These are phyloP conservation scores for Serendipita sp. DNA, from an alignment of 768 basidiomycete species.

Conservation along the genomic window DNA sequence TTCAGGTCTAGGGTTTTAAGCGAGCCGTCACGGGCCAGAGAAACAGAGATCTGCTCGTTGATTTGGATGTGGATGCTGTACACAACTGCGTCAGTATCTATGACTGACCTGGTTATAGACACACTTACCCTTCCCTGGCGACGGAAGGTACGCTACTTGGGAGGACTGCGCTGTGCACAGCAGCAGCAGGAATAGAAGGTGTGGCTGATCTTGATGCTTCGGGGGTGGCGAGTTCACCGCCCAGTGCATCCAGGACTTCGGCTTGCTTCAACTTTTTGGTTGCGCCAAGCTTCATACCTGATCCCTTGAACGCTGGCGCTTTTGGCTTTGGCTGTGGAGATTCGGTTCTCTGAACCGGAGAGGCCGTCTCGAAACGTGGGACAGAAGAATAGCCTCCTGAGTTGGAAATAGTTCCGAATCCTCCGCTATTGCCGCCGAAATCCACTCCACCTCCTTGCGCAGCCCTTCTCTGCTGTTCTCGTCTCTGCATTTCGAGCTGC, in stretches of 20 bases:
- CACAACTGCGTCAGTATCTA: neutral
- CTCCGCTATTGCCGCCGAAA: constrained; percentile 19
- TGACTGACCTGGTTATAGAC: neutral
- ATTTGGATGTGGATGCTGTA: constrained; percentile 70
- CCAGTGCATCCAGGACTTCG: constrained; percentile 75
- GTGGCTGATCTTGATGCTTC: constrained; percentile 37
- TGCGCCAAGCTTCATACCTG: constrained; percentile 85
- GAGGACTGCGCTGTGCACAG: constrained; percentile 25
- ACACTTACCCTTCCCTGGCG: constrained; percentile 50
- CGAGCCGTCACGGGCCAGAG: constrained; percentile 80
- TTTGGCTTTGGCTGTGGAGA: constrained; percentile 37
- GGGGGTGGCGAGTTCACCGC: constrained; percentile 50
- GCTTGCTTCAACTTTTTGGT: constrained; percentile 82
- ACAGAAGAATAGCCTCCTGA: constrained; percentile 56
- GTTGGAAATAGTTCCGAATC: constrained; percentile 31
- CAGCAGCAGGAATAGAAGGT: constrained; percentile 33
- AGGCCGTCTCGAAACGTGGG: constrained; percentile 53
- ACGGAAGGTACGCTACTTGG: constrained; percentile 60
- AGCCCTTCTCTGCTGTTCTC: constrained; percentile 77
- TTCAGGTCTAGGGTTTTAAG: constrained; percentile 79
- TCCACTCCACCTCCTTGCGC: constrained; percentile 31
- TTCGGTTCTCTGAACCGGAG: constrained; percentile 24
- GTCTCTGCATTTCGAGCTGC: constrained; percentile 92
- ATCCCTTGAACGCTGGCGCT: constrained; percentile 74
- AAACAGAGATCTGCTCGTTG: constrained; percentile 67